These are phyloP conservation scores for Ilyonectria robusta DNA, from an alignment of 2,329 filamentous ascomycete species.

Conservation along the genomic window DNA sequence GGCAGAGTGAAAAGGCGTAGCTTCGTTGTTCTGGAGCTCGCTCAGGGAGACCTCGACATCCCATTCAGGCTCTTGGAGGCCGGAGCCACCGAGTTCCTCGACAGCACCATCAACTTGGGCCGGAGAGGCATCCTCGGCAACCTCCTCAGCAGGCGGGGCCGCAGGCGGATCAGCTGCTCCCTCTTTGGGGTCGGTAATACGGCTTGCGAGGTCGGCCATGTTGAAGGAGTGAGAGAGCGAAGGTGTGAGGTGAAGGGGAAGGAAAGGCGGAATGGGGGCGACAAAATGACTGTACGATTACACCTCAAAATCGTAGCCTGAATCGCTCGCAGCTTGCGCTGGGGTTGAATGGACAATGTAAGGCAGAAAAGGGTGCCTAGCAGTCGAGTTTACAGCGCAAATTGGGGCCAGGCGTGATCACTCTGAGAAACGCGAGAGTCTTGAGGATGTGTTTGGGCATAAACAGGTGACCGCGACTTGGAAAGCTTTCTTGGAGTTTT, in stretches of 20 bases:
- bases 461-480: constrained; percentile 36
- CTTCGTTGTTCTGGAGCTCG: constrained; percentile 87
- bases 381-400: neutral
- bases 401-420: constrained; percentile 1
- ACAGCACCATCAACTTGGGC: constrained; percentile 56
- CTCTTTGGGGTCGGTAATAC: constrained; percentile 63
- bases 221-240: constrained; percentile 26
- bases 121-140: constrained; percentile 43
- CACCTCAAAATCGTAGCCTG: constrained; percentile 31
- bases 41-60: constrained; percentile 94
- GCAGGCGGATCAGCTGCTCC: constrained; percentile 38
- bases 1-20: constrained; percentile 89
- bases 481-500: constrained; percentile 44
- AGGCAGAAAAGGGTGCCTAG: neutral
- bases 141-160: constrained; percentile 38
- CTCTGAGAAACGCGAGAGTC: neutral
- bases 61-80: constrained; percentile 80
- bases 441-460: constrained; percentile 30
- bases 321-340: constrained; percentile 27
- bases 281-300: constrained; percentile 24
- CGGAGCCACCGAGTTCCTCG: constrained; percentile 62
- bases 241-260: constrained; percentile 26
- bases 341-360: neutral
- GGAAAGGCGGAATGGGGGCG: constrained; percentile 33
- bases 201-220: constrained; percentile 67